Evolutionary conservation across 2,329 filamentous ascomycete species (phyloP).

Genomic region (Phaeoacremonium minimum): DNA sequence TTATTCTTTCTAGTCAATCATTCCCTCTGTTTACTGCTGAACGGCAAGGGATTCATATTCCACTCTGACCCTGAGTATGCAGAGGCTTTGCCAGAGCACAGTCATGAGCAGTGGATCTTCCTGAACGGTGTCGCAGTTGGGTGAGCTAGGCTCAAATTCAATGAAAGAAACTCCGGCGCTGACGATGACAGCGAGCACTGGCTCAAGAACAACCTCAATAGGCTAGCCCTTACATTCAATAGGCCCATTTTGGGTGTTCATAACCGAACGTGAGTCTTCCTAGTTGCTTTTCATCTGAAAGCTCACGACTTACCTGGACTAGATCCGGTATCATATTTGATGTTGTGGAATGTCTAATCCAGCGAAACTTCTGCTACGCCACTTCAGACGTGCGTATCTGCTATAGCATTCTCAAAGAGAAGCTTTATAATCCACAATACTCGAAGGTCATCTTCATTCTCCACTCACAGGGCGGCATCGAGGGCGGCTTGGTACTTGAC

Average conservation of each 20-base stretch:
- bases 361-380: slow-evolving; percentile 69
- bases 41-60: slow-evolving; percentile 45
- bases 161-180: slow-evolving; percentile 1
- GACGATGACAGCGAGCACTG: slow-evolving; percentile 49
- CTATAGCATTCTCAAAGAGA: slow-evolving; percentile 57
- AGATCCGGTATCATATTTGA: slow-evolving; percentile 67
- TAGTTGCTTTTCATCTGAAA: not conserved
- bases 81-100: slow-evolving; percentile 40
- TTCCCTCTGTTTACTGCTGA: slow-evolving; percentile 46
- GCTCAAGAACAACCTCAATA: slow-evolving; percentile 67
- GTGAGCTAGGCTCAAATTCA: slow-evolving; percentile 30
- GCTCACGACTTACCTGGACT: not conserved
- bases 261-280: slow-evolving; percentile 54
- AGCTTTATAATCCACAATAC: slow-evolving; percentile 56
- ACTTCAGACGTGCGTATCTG: slow-evolving; percentile 64
- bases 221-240: slow-evolving; percentile 67
- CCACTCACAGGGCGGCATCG: slow-evolving; percentile 75
- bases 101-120: slow-evolving; percentile 73
- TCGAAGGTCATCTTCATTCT: slow-evolving; percentile 70
- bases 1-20: slow-evolving; percentile 46
- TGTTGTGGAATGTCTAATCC: slow-evolving; percentile 70
- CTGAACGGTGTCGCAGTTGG: slow-evolving; percentile 67
- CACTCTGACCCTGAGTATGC: slow-evolving; percentile 50
- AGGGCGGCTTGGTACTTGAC: slow-evolving; percentile 68
- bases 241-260: slow-evolving; percentile 70